A percentile compares a stretch with the other conserved stretches of the same genome.
phyloP scores from a whole-genome alignment of 2,329 filamentous ascomycete genomes.

The Torrubiella hemipterigena region DNA sequence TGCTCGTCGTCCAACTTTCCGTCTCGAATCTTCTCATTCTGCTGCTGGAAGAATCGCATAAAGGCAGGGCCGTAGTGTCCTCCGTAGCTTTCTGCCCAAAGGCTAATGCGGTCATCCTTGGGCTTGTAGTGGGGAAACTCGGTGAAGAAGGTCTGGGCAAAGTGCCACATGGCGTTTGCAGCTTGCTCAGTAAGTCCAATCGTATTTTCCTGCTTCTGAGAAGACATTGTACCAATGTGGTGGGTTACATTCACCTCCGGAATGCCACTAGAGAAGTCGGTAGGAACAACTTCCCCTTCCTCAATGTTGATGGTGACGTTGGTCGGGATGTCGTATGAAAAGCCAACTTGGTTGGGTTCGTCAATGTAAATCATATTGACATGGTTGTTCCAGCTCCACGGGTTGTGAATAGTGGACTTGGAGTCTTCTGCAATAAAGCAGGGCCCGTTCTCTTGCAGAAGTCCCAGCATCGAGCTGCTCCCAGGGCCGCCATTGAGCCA shows the following conservation, averaged over 20 bases:
- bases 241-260: constrained; percentile 24
- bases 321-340: constrained; percentile 53
- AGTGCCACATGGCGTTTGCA: constrained; percentile 50
- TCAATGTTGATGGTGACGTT: constrained; percentile 45
- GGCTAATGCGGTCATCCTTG: constrained; percentile 41
- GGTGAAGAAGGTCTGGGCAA: constrained; percentile 48
- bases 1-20: constrained; percentile 21
- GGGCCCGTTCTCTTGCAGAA: constrained; percentile 48
- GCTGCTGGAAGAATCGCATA: constrained; percentile 42
- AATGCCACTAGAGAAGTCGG: constrained; percentile 22
- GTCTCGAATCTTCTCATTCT: constrained; percentile 39
- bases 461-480: constrained; percentile 48
- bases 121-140: constrained; percentile 48
- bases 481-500: constrained; percentile 58
- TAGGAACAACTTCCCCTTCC: constrained; percentile 29
- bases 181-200: constrained; percentile 41
- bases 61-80: constrained; percentile 59
- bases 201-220: constrained; percentile 15
- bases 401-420: constrained; percentile 39
- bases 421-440: constrained; percentile 34
- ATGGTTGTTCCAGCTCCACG: constrained; percentile 51
- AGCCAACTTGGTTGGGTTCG: constrained; percentile 54
- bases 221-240: constrained; percentile 20
- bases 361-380: constrained; percentile 44
- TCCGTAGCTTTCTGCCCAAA: constrained; percentile 59